A percentile compares a stretch with the other conserved stretches of the same genome.
Evolutionary conservation across 1,284 basidiomycete genomes (phyloP).

Genomic region (Porodaedalea pini): DNA sequence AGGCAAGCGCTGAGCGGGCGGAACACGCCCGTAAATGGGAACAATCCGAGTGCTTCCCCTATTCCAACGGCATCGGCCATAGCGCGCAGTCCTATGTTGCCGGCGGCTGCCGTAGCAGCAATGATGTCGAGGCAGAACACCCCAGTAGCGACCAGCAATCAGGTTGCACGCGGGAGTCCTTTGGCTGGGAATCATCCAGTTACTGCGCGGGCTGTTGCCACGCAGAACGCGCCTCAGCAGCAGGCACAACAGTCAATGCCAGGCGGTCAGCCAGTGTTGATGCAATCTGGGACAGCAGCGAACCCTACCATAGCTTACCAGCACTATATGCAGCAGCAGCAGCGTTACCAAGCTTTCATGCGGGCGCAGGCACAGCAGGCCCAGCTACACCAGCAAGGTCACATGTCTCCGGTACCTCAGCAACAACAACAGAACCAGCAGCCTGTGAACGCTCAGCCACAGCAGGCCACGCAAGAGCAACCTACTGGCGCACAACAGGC

Average conservation of each 20-base stretch:
- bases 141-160: constrained; percentile 7
- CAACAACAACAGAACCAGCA: constrained; percentile 21
- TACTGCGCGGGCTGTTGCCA: constrained; percentile 12
- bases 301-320: background rate
- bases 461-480: constrained; percentile 29
- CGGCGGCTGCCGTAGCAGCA: constrained; percentile 7
- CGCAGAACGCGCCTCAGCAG: constrained; percentile 14
- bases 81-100: constrained; percentile 17
- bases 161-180: constrained; percentile 26
- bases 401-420: constrained; percentile 9
- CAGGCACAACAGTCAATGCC: constrained; percentile 21
- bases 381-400: constrained; percentile 21
- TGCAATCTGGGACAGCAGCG: constrained; percentile 15
- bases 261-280: constrained; percentile 15
- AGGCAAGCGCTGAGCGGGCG: constrained; percentile 11
- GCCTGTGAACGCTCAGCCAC: constrained; percentile 19
- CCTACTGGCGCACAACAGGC: constrained; percentile 20
- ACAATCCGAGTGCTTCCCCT: constrained; percentile 5
- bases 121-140: constrained; percentile 18
- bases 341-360: constrained; percentile 22
- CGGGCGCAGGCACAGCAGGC: constrained; percentile 23
- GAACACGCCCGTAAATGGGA: constrained; percentile 12
- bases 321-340: constrained; percentile 18
- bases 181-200: constrained; percentile 25
- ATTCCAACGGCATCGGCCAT: constrained; percentile 12